Conservation (phyloP, 345 rosid species). For the Combretum micranthum region DNA sequence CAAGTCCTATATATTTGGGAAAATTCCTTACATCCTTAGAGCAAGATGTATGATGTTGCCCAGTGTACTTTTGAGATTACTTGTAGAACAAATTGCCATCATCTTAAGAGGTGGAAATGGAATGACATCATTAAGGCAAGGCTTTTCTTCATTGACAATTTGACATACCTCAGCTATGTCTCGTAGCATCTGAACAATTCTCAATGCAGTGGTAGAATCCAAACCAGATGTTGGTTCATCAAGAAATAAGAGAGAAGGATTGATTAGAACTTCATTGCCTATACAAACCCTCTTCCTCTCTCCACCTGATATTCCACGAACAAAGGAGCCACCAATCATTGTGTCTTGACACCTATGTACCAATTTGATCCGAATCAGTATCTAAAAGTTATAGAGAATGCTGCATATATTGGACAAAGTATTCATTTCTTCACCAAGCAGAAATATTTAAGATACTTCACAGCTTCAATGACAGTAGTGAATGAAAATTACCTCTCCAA, state of each 20-base stretch:
- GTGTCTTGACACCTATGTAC: slow-evolving; percentile 76
- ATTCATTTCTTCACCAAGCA: no score
- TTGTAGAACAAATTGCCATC: no score
- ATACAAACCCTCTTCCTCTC: slow-evolving; percentile 93
- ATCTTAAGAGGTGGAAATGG: no score
- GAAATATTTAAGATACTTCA: no score
- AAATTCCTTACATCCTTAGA: no score
- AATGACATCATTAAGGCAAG: no score
- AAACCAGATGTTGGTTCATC: slow-evolving; percentile 98
- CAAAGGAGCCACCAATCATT: slow-evolving; percentile 94
- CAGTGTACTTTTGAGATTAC: no score
- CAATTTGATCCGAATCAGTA: background rate
- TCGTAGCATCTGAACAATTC: slow-evolving; percentile 68
- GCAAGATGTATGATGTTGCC: no score
- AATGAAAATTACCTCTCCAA: slow-evolving; percentile 61
- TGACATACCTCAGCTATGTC: slow-evolving; percentile 89
- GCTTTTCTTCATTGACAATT: no score
- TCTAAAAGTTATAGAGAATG: no score
- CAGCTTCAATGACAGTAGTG: background rate
- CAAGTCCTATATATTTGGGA: no score
- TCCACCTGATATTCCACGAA: slow-evolving; percentile 94
- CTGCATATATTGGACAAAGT: no score
- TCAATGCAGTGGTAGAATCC: slow-evolving; percentile 94
- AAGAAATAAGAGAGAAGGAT: slow-evolving; percentile 87
- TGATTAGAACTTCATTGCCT: slow-evolving; percentile 87